Evolutionary conservation across 75 land plant species (phyloP).

Genomic region (Isoetes taiwanensis): DNA sequence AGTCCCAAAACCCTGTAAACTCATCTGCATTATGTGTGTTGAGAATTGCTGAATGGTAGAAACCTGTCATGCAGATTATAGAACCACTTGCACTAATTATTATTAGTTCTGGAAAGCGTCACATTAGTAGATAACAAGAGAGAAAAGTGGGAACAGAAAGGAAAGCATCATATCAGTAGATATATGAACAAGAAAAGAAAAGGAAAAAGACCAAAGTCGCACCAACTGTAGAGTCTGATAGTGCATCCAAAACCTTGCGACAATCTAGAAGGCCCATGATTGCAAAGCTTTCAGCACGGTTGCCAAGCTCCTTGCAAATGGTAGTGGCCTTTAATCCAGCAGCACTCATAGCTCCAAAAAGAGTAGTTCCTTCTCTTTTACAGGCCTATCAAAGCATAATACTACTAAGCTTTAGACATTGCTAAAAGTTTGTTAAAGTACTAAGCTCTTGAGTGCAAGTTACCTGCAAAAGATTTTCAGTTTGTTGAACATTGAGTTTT

Average conservation of each 20-base stretch:
- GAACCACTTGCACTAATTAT: too few species aligned
- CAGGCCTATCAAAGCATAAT: conserved; percentile 38
- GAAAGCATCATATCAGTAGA: too few species aligned
- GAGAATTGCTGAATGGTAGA: conserved; percentile 79
- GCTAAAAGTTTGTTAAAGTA: too few species aligned
- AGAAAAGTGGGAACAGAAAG: background rate
- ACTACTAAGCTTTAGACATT: too few species aligned
- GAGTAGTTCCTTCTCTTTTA: conserved; percentile 38
- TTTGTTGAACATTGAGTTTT: conserved; percentile 30
- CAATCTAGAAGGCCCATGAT: conserved; percentile 67
- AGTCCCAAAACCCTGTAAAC: conserved; percentile 53
- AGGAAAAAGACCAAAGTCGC: too few species aligned
- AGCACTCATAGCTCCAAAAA: conserved; percentile 53
- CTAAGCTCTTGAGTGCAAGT: too few species aligned
- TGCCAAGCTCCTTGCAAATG: conserved; percentile 32
- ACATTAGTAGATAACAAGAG: background rate
- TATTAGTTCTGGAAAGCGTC: background rate
- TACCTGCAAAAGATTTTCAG: conserved; percentile 33
- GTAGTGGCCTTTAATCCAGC: conserved; percentile 57
- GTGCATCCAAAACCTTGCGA: conserved; percentile 39
- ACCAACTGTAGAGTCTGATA: conserved; percentile 42
- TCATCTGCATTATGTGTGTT: conserved; percentile 46
- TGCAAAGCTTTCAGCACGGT: conserved; percentile 52
- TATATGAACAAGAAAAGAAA: too few species aligned
- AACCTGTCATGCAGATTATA: conserved; percentile 40